Conservation (phyloP, 768 basidiomycete species). For the Cystobasidium onofrii region DNA sequence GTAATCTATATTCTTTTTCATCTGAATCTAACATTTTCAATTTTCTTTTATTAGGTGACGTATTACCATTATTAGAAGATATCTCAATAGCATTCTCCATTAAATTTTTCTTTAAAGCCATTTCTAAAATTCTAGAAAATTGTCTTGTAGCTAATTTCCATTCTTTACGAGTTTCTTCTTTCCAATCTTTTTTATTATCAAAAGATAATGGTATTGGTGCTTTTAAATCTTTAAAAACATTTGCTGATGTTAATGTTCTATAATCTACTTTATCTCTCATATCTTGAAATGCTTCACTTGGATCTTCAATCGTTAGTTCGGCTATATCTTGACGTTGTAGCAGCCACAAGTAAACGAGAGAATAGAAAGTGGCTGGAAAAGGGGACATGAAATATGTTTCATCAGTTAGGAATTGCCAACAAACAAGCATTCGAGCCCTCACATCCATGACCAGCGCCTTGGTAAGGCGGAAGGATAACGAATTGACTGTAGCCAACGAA, state of each 20-base stretch:
- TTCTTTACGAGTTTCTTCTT: conserved; percentile 68
- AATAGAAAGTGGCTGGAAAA: conserved; percentile 70
- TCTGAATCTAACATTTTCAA: not conserved
- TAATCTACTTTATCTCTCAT: conserved; percentile 87
- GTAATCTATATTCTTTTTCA: conserved; percentile 64
- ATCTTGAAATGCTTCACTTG: conserved; percentile 95
- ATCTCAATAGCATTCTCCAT: conserved; percentile 54
- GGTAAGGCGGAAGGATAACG: conserved; percentile 81
- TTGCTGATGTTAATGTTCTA: conserved; percentile 60
- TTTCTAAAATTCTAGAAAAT: conserved; percentile 83
- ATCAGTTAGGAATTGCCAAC: no score
- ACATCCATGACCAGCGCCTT: conserved; percentile 85
- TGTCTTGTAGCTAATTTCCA: conserved; percentile 88
- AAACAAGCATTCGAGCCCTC: no score
- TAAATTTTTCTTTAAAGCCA: conserved; percentile 68
- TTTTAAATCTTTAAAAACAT: conserved; percentile 52
- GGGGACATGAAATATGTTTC: no score
- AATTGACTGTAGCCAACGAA: conserved; percentile 64
- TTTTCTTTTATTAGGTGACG: conserved; percentile 7
- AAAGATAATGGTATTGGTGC: conserved; percentile 47
- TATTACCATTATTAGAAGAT: not conserved
- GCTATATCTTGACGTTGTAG: conserved; percentile 60
- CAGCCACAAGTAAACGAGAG: conserved; percentile 70
- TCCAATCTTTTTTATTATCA: conserved; percentile 60
- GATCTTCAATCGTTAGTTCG: conserved; percentile 93